These are phyloP conservation scores for Myxozyma neglecta DNA, from an alignment of 805 yeast species.

Conservation along the genomic window DNA sequence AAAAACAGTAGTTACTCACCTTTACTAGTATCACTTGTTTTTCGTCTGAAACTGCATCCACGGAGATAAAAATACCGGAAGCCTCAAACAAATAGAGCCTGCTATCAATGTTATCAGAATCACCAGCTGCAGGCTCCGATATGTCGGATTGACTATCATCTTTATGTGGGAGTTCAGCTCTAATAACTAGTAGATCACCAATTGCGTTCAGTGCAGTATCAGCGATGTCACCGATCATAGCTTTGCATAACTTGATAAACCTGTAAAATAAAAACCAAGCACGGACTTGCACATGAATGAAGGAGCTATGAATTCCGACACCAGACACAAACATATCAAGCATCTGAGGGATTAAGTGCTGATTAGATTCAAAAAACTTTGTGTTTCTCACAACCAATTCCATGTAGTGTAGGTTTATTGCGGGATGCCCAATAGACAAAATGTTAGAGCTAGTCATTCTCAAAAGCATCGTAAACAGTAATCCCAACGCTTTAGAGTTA, in stretches of 20 bases:
- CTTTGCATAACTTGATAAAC: slow-evolving; percentile 74
- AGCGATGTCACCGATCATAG: slow-evolving; percentile 55
- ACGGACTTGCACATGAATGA: slow-evolving; percentile 73
- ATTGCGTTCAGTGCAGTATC: slow-evolving; percentile 61
- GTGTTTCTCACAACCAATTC: slow-evolving; percentile 83
- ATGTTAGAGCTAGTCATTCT: slow-evolving; percentile 52
- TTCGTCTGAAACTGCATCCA: slow-evolving; percentile 46
- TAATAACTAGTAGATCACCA: slow-evolving; percentile 59
- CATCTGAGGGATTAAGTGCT: slow-evolving; percentile 56
- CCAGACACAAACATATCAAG: slow-evolving; percentile 77
- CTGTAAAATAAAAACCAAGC: slow-evolving; percentile 89
- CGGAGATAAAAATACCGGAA: slow-evolving; percentile 69
- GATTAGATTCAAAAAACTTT: slow-evolving; percentile 52
- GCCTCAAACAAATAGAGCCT: slow-evolving; percentile 86
- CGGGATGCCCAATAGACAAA: slow-evolving; percentile 66
- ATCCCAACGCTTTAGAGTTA: slow-evolving; percentile 56
- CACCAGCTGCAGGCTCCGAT: slow-evolving; percentile 53
- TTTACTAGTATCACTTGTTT: slow-evolving; percentile 40
- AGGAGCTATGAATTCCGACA: slow-evolving; percentile 74
- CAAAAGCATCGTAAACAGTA: slow-evolving; percentile 60
- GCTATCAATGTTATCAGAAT: slow-evolving; percentile 62
- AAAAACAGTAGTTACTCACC: slow-evolving; percentile 32
- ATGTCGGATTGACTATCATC: slow-evolving; percentile 44
- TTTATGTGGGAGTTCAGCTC: slow-evolving; percentile 50
- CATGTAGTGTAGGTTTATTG: slow-evolving; percentile 76